Evolutionary conservation across 441 rosid species (phyloP), one percentile per base, ranked within the genome.

Genomic region (Lepidium campestre): DNA sequence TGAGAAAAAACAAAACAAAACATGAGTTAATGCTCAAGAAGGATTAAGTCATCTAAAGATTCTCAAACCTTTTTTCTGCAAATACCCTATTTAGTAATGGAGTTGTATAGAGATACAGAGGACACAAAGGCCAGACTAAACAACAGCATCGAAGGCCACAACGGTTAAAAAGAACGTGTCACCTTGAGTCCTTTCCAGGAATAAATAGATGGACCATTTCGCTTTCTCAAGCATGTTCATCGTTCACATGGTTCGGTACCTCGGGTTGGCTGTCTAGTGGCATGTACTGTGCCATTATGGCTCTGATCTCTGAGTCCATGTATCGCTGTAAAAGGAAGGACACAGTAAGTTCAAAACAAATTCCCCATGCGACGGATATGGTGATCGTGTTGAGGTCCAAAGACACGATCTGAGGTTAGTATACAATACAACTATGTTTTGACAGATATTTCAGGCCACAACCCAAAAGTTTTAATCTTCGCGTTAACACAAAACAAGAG

Each of bases 231-330:
- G 88, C 82, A 0, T 53, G 91, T 27, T 77, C 86, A 2, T 85
- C 96, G 0, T 62, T 79, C 63, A 82, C 75, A 35, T 91, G 94
- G 64, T 86, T 89, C 5, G 83, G 94, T 57, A 82, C 76, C 73
- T 86, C 98, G 0, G 87, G 67, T 72, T 95, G 98, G 79, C 89
- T 91, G 50, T 95, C 99, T 31, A 91, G 83, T 41, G 99, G 99
- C 99, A 95, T 95, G 80, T 95, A 95, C 75, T 95, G 99, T 27
- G 99, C 98, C 99, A 95, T 91, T 72, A 95, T 95, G 22, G 99
- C 97, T 80, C 98, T 85, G 81, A 95, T 95, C 83, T 95, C 99
- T 2, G 99, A 95, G 79, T 95, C 98, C 99, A 95, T 95, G 85
- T 95, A 91, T 14, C 81, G 83, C 99, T 95, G 93, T 79, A 71